phyloP scores from a whole-genome alignment of 2,329 filamentous ascomycete genomes.

The Verticillium nonalfalfae region DNA sequence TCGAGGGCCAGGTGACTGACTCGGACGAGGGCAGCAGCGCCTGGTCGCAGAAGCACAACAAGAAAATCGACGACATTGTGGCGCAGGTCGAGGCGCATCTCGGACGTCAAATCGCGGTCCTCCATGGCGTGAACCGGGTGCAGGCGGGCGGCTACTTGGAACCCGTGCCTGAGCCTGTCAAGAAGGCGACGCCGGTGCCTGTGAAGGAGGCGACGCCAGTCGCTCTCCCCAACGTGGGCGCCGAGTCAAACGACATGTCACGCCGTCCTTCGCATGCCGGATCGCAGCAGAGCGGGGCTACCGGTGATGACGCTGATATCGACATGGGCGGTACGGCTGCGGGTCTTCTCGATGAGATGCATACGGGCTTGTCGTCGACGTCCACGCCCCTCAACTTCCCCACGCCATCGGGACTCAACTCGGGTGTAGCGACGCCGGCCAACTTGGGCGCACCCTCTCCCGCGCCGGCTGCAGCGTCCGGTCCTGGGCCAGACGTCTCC shows the following conservation, averaged over 20 bases:
- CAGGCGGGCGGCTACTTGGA: conserved; percentile 74
- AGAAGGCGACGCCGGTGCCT: conserved; percentile 13
- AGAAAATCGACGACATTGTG: conserved; percentile 66
- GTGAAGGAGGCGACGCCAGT: conserved; percentile 6
- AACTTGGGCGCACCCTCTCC: conserved; percentile 41
- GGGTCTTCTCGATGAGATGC: conserved; percentile 63
- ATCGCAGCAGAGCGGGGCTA: conserved; percentile 48
- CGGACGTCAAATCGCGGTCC: conserved; percentile 58
- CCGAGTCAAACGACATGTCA: conserved; percentile 32
- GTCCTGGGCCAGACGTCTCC: conserved; percentile 26
- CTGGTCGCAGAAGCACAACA: conserved; percentile 34
- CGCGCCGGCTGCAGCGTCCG: conserved; percentile 21
- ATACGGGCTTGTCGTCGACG: conserved; percentile 51
- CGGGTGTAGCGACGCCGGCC: conserved; percentile 50
- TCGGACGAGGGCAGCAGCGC: conserved; percentile 37
- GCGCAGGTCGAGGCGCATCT: conserved; percentile 65
- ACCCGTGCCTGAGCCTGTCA: conserved; percentile 35
- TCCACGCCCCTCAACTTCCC: conserved; percentile 57
- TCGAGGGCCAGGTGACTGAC: conserved; percentile 48
- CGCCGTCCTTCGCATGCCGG: conserved; percentile 44
- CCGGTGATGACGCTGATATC: conserved; percentile 54
- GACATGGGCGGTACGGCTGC: conserved; percentile 61
- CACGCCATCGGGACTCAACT: conserved; percentile 52
- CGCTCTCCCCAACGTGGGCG: neutral
- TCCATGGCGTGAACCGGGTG: conserved; percentile 62